Percentiles rank a stretch among this genome's conserved stretches.
These are phyloP conservation scores for Clonostachys chloroleuca DNA, from an alignment of 2,329 filamentous ascomycete genomes.

Conservation along the genomic window DNA sequence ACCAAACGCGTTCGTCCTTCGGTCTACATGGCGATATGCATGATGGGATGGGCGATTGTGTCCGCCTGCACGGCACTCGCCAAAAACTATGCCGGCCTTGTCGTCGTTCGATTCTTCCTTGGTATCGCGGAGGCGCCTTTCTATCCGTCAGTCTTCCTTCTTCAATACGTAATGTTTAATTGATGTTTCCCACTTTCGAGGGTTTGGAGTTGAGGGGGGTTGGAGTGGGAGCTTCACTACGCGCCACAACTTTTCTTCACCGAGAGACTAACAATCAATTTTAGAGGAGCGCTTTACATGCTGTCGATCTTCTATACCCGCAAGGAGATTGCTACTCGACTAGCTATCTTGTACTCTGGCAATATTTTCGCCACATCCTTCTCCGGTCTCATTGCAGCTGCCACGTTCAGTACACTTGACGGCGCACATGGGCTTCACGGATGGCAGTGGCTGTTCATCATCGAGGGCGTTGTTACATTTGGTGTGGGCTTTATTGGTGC, in stretches of 20 bases:
- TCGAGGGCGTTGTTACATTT: constrained; percentile 27
- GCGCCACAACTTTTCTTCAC: constrained; percentile 14
- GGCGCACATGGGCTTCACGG: constrained; percentile 45
- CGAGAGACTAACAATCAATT: constrained; percentile 42
- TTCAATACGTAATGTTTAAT: background rate
- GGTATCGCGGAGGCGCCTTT: constrained; percentile 51
- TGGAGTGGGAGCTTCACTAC: background rate
- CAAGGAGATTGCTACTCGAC: constrained; percentile 56
- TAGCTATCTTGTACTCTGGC: constrained; percentile 50
- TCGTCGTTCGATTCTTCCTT: constrained; percentile 37
- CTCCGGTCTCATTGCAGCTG: constrained; percentile 52
- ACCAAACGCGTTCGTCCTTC: constrained; percentile 32
- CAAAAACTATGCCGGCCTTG: constrained; percentile 32
- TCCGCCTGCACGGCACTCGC: constrained; percentile 31
- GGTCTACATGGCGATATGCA: constrained; percentile 13
- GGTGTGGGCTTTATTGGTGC: constrained; percentile 19
- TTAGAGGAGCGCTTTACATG: constrained; percentile 27
- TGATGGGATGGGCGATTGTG: constrained; percentile 12
- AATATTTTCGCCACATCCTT: constrained; percentile 64
- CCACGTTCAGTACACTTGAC: constrained; percentile 39
- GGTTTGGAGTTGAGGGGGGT: background rate
- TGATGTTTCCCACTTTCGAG: constrained; percentile 27
- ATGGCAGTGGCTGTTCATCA: constrained; percentile 65
- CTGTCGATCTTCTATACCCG: constrained; percentile 51
- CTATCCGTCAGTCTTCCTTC: constrained; percentile 26